phyloP scores from a whole-genome alignment of 139 green algal species.

The Gonium pectorale region DNA sequence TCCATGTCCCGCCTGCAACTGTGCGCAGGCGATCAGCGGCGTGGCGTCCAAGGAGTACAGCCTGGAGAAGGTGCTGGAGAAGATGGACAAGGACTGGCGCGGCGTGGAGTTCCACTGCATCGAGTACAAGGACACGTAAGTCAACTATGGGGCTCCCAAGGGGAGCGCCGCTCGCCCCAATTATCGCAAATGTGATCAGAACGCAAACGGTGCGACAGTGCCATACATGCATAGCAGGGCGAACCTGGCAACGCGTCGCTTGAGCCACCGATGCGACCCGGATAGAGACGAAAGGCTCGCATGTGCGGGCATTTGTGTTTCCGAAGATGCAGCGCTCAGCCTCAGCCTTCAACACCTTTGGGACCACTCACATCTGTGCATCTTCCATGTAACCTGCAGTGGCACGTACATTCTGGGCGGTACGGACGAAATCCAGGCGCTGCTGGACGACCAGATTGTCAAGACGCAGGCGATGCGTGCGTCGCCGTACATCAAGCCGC shows the following conservation, averaged over 20 bases:
- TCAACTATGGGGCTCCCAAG: no score
- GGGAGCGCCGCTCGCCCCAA: no score
- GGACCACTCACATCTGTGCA: not conserved
- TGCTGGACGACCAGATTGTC: constrained; percentile 88
- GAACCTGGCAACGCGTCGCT: no score
- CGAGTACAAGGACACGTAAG: constrained; percentile 82
- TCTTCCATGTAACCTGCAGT: not conserved
- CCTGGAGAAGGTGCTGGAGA: constrained; percentile 83
- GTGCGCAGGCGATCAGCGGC: constrained; percentile 55
- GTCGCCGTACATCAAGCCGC: constrained; percentile 83
- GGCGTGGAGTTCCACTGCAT: constrained; percentile 76
- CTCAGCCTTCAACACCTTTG: no score
- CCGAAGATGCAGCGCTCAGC: no score
- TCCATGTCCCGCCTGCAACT: no score
- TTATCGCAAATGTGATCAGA: no score
- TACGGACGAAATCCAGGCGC: constrained; percentile 82
- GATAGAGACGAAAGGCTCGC: no score
- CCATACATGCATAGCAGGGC: no score
- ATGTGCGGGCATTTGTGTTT: no score
- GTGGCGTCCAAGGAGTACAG: constrained; percentile 63
- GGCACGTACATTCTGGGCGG: constrained; percentile 78
- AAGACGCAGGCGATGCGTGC: constrained; percentile 81
- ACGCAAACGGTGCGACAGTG: no score
- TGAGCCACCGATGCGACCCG: no score
- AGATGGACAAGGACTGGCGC: constrained; percentile 85